phyloP scores from a whole-genome alignment of 805 yeast genomes.

The Nakazawaea ishiwadae region DNA sequence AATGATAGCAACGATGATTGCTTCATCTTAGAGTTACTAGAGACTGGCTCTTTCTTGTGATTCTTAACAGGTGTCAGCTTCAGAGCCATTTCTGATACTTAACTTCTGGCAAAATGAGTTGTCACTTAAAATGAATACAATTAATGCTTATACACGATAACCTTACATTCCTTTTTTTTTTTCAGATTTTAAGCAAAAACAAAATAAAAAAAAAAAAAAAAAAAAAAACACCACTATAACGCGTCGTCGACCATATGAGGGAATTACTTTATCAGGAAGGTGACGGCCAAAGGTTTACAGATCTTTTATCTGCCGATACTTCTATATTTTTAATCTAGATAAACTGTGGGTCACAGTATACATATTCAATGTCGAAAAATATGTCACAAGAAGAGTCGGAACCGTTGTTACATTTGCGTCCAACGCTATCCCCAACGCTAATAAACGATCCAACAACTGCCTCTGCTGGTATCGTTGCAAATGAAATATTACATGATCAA shows the following conservation, averaged over 20 bases:
- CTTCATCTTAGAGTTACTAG: constrained; percentile 28
- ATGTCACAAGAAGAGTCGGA: background rate
- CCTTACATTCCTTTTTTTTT: no score
- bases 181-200: no score
- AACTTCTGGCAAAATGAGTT: background rate
- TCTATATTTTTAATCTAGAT: no score
- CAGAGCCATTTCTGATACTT: background rate
- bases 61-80: constrained; percentile 9
- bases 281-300: background rate
- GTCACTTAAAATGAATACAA: no score
- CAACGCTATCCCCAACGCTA: constrained; percentile 7
- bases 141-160: no score
- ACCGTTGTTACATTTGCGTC: background rate
- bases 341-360: no score
- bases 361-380: no score
- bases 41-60: constrained; percentile 14
- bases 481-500: constrained; percentile 14
- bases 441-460: constrained; percentile 16
- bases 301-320: background rate
- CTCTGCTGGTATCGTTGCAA: constrained; percentile 16
- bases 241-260: no score
- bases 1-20: constrained; percentile 27
- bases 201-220: background rate
- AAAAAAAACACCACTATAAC: background rate
- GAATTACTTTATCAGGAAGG: no score